Evolutionary conservation across 169 alveolate species (phyloP), one percentile per base, ranked within the genome.

Genomic region (Fabrea salina): DNA sequence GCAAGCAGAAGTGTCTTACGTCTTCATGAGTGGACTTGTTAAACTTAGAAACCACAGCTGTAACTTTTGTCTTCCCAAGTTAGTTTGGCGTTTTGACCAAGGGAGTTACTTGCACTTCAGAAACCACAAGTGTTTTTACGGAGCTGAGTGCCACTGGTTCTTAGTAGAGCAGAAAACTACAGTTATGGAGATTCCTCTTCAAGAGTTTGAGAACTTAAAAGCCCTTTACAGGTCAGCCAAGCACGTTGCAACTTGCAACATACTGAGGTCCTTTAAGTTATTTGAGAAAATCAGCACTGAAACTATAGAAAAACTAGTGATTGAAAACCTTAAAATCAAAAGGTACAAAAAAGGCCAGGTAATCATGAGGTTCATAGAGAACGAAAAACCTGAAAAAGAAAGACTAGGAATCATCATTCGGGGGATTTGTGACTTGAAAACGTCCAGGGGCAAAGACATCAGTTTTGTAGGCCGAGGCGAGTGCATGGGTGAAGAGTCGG

Each of bases 401-500:
- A 22, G 33, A 19, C 7, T 40, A 5, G 79, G 79, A 6, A 37
- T 70, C 16, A 70, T 70, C 49, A 22, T 70, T 19, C 41, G 67
- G 25, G 79, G 79, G n/a, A 16, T 50, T 43, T 43, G 70, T 44
- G 79, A 41, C 49, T 43, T 70, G 32, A 70, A 22, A 33, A 70
- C 50, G 19, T 44, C 30, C 8, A 50, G 37, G 41, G 79, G 79
- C 13, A n/a, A 22, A 22, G 67, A 70, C 49, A 50, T 70, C 13
- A 19, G 39, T 5, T 19, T 44, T 19, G n/a, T 43, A 47, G 66
- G 79, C 16, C 41, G 79, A 44, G 79, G 79, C 25, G 79, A 70
- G 30, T 47, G 41, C 32, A 47, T 70, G 13, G 79, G 67, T 49
- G 79, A 70, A 25, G 79, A 70, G 57, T 64, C 41, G 19, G 54